Evolutionary conservation across 306 rosid species (phyloP).

Genomic region (Trichosanthes truncata): DNA sequence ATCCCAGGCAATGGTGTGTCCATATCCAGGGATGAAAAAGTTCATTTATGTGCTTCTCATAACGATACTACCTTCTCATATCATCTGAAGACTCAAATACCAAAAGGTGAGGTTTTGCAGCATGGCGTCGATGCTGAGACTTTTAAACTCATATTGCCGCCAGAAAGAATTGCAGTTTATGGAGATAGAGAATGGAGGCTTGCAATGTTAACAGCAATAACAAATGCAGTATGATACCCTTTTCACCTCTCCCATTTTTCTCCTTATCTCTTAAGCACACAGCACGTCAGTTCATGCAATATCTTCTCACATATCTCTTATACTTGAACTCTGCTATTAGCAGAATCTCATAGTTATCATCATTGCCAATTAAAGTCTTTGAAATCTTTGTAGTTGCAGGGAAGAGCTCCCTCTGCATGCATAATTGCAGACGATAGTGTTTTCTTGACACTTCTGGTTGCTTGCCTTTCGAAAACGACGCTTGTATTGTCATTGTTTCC

Average conservation of each 20-base stretch:
- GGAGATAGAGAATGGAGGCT: conserved; percentile 74
- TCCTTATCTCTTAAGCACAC: background rate
- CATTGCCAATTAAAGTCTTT: background rate
- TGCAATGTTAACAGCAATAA: conserved; percentile 41
- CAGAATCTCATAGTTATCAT: background rate
- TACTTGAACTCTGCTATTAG: background rate
- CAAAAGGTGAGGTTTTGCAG: conserved; percentile 27
- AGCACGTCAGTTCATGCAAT: background rate
- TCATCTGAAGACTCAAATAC: conserved; percentile 28
- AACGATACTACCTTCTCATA: conserved; percentile 55
- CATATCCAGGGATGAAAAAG: conserved; percentile 39
- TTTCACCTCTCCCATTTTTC: conserved; percentile 1
- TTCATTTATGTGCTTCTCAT: conserved; percentile 50
- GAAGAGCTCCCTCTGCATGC: conserved; percentile 43
- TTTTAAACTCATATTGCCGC: conserved; percentile 50
- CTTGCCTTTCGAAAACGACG: conserved; percentile 41
- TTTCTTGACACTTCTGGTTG: conserved; percentile 56
- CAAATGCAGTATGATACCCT: conserved; percentile 30
- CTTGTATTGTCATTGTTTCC: conserved; percentile 57
- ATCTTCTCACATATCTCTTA: background rate
- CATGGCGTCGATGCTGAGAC: conserved; percentile 24
- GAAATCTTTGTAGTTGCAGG: conserved; percentile 46
- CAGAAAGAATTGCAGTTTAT: conserved; percentile 67
- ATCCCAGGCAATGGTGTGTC: conserved; percentile 62
- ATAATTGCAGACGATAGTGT: conserved; percentile 77